A percentile compares a stretch with the other conserved stretches of the same genome.
Evolutionary conservation across 805 yeast species (phyloP).

Genomic region (Sugiyamaella mastotermitis): DNA sequence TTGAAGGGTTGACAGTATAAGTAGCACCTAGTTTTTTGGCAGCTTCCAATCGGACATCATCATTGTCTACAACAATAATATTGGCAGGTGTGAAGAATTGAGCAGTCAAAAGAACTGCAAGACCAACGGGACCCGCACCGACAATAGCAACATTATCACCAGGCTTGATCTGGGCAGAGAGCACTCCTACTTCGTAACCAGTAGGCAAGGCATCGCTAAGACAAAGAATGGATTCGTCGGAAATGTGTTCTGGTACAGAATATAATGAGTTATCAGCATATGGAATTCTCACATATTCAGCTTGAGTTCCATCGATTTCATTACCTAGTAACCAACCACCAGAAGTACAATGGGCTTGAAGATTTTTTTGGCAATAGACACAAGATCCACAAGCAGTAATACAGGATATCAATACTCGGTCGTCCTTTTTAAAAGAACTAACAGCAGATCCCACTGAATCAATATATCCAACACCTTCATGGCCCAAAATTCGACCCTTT

Average conservation of each 20-base stretch:
- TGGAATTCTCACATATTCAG: constrained; percentile 75
- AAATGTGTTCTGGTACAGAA: constrained; percentile 68
- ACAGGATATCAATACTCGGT: constrained; percentile 75
- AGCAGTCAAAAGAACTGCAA: constrained; percentile 69
- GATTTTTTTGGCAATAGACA: constrained; percentile 60
- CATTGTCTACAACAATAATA: constrained; percentile 64
- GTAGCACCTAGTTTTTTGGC: constrained; percentile 89
- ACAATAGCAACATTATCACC: constrained; percentile 46
- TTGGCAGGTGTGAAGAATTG: constrained; percentile 61
- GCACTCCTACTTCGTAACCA: constrained; percentile 66
- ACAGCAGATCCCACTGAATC: constrained; percentile 93
- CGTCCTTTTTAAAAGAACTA: constrained; percentile 77
- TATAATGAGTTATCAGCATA: constrained; percentile 74
- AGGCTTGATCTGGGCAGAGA: constrained; percentile 61
- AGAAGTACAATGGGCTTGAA: constrained; percentile 83
- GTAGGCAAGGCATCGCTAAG: constrained; percentile 78
- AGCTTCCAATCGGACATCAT: constrained; percentile 60
- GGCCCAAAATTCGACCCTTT: constrained; percentile 83
- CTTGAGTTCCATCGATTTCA: constrained; percentile 62
- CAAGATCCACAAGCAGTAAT: constrained; percentile 57
- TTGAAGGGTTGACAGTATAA: constrained; percentile 79
- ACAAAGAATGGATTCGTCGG: constrained; percentile 78
- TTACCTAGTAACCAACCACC: constrained; percentile 55
- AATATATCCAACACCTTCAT: constrained; percentile 95
- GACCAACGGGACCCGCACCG: constrained; percentile 55